Conservation (phyloP, 805 yeast genomes). For the Candida hungchunana region DNA sequence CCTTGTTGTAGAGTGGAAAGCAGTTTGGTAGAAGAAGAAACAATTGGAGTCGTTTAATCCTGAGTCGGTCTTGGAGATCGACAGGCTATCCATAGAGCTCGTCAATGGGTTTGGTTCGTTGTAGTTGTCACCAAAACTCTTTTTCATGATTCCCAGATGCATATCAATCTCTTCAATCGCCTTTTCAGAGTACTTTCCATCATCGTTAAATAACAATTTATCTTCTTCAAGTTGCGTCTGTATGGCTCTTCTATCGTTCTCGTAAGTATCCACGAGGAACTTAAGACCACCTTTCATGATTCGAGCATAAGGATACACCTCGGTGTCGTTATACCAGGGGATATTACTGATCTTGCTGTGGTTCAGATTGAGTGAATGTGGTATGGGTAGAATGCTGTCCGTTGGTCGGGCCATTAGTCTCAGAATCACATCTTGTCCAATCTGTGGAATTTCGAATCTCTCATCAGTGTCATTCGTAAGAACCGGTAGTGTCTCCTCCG, state of each 20-base stretch:
- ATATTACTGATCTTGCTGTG: conserved; percentile 39
- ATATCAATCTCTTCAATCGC: conserved; percentile 55
- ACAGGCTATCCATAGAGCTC: conserved; percentile 13
- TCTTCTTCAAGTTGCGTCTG: conserved; percentile 51
- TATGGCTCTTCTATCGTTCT: conserved; percentile 55
- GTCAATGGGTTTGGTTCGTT: conserved; percentile 18
- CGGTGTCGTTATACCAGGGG: conserved; percentile 48
- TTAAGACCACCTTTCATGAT: conserved; percentile 61
- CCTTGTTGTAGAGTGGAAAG: conserved; percentile 60
- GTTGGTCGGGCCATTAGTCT: conserved; percentile 60
- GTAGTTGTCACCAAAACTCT: conserved; percentile 26
- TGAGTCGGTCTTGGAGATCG: conserved; percentile 14
- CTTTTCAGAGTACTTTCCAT: conserved; percentile 45
- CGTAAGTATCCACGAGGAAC: conserved; percentile 51
- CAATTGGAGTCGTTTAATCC: conserved; percentile 37
- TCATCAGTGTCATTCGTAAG: conserved; percentile 44
- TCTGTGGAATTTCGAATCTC: conserved; percentile 52
- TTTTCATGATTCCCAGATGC: conserved; percentile 37
- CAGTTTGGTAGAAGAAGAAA: conserved; percentile 75
- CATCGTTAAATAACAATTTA: conserved; percentile 54
- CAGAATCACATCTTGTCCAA: conserved; percentile 51
- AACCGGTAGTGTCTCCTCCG: conserved; percentile 64
- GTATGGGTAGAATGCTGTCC: conserved; percentile 42
- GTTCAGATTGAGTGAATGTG: conserved; percentile 41
- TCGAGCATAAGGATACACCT: conserved; percentile 52